Base-by-base conservation (phyloP, 2,329 filamentous ascomycete genomes). In the Diplodia mutila region DNA sequence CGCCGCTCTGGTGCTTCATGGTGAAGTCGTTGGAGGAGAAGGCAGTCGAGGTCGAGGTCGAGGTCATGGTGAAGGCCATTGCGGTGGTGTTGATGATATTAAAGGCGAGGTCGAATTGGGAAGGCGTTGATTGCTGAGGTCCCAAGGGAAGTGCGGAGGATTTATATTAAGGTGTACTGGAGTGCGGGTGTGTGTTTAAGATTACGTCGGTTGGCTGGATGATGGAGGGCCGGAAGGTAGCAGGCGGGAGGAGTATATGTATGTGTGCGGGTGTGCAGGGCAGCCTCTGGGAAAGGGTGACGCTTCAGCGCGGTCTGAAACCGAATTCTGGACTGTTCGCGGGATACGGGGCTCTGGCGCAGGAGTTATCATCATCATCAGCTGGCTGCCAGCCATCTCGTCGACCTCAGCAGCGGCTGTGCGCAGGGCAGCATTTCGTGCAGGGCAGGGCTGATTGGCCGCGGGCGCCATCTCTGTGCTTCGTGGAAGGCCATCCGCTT, bases 291-390 rank as follows among this genome's bases (percentile, higher is more conserved):
- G 57, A 46, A 51, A 16, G 59, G 59, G 29, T 21, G 39, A 25
- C 39, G 39, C 25, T 51, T 39, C 59, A 63, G 59, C 42, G 59
- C 29, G 59, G 59, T 51, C 57, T 61, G 57, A 61, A 61, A 61
- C 57, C 46, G 32, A 63, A 51, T 51, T 51, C 59, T 63, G 59
- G 59, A 63, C 59, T 51, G 55, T 63, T 63, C 42, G 59, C 59
- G 29, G 39, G 29, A 63, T 63, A 63, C 59, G 59, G 59, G 57
- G 59, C 42, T 37, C 21, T 51, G 27, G 59, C 42, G n/a, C 42
- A 42, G 39, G 27, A 46, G 39, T 25, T 63, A 51, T 63, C 34
- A 63, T 63, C 59, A 63, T 63, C 59, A 51, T 63, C 59, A 63
- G 18, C 23, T 51, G 59, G 27, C 59, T 37, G 59, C 23, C 39